These are phyloP conservation scores for Chrysoporthe puriensis DNA, from an alignment of 2,329 filamentous ascomycete species.

Conservation along the genomic window DNA sequence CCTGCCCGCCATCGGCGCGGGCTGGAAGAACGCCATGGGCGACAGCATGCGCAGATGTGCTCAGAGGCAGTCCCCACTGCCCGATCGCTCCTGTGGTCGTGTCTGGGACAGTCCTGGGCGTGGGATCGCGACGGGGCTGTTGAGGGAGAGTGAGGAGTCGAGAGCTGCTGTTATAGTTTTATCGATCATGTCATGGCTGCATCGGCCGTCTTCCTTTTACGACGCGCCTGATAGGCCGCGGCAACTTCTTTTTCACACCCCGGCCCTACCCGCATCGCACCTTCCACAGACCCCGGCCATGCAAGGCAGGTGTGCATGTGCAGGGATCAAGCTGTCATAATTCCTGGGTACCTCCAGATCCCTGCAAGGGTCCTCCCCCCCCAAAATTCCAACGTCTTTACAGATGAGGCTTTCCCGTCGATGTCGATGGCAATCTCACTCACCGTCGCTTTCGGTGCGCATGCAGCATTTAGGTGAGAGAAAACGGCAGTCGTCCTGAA, in stretches of 20 bases:
- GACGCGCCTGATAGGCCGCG: slow-evolving; percentile 21
- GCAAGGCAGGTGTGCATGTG: not conserved
- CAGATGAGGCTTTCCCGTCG: not conserved
- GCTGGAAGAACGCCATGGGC: slow-evolving; percentile 26
- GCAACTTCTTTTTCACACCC: too few species aligned
- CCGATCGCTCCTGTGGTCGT: not conserved
- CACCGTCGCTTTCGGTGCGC: not conserved
- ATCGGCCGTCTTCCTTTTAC: slow-evolving; percentile 15
- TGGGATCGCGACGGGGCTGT: not conserved
- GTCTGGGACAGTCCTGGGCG: not conserved
- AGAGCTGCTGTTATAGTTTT: not conserved
- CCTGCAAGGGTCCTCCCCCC: not conserved
- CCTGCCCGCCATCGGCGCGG: slow-evolving; percentile 22
- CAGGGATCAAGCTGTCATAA: slow-evolving; percentile 7
- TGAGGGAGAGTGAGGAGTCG: not conserved
- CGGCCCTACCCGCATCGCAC: too few species aligned
- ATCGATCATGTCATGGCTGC: slow-evolving; percentile 23
- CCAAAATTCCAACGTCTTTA: not conserved
- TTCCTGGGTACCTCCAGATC: not conserved
- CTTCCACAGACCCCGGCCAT: not conserved
- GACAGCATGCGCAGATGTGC: not conserved
- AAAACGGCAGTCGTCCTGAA: not conserved
- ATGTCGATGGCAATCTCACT: not conserved
- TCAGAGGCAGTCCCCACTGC: not conserved
- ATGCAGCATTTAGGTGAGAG: not conserved